Percentiles rank a stretch among this genome's conserved stretches.
Conservation (phyloP, 345 rosid species). For the Citrus maxima region DNA sequence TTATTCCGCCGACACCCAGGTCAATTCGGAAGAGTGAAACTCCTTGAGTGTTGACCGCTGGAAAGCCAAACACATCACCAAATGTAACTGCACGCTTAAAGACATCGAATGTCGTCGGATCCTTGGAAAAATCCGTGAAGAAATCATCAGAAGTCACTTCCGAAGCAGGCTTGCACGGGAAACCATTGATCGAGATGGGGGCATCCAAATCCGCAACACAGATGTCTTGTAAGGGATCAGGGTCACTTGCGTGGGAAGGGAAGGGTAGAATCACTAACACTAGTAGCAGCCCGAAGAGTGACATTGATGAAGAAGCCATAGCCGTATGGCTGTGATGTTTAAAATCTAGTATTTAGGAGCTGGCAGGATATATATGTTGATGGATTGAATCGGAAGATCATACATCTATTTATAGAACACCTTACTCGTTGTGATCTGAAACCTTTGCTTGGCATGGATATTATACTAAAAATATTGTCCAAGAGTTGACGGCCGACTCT, state of each 20-base stretch:
- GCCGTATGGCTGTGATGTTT: too few species aligned
- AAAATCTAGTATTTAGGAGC: too few species aligned
- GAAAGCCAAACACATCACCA: constrained; percentile 53
- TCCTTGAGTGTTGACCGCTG: constrained; percentile 62
- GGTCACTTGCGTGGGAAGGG: constrained; percentile 43
- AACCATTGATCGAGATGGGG: constrained; percentile 49
- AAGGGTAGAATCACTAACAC: constrained; percentile 32
- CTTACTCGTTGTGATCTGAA: too few species aligned
- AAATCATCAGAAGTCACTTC: constrained; percentile 54
- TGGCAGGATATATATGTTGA: too few species aligned
- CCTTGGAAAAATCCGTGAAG: constrained; percentile 51
- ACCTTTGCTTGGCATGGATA: too few species aligned
- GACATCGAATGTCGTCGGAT: constrained; percentile 38
- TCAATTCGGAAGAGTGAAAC: constrained; percentile 71
- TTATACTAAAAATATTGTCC: too few species aligned
- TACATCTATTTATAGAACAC: too few species aligned
- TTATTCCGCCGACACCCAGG: constrained; percentile 52
- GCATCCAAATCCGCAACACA: constrained; percentile 52
- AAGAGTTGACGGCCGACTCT: too few species aligned
- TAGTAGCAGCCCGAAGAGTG: constrained; percentile 9
- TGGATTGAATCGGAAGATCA: too few species aligned
- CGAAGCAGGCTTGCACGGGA: constrained; percentile 62
- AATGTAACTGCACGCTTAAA: constrained; percentile 30
- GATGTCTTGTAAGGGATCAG: constrained; percentile 69
- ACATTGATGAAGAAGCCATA: constrained; percentile 10